Conservation (phyloP, 805 yeast species). For the Ogataea thermomethanolica region DNA sequence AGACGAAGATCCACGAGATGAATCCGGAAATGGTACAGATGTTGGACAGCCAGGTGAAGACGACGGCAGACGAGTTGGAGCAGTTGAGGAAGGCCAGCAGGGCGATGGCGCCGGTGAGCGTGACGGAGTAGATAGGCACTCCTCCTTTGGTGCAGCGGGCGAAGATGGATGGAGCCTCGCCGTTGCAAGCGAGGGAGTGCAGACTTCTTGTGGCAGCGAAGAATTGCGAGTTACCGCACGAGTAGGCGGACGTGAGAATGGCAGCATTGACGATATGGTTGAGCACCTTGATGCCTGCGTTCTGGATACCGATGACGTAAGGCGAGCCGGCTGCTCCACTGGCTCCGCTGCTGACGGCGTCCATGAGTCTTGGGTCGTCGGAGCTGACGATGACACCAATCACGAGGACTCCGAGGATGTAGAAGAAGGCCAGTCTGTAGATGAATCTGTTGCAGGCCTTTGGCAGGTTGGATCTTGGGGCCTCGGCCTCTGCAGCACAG, state of each 20-base stretch:
- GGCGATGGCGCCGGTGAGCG: conserved; percentile 44
- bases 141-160: conserved; percentile 61
- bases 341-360: conserved; percentile 45
- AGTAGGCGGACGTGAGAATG: conserved; percentile 45
- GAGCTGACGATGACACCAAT: conserved; percentile 49
- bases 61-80: conserved; percentile 51
- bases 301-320: conserved; percentile 76
- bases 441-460: conserved; percentile 33
- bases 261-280: conserved; percentile 79
- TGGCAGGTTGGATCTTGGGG: conserved; percentile 33
- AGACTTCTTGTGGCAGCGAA: conserved; percentile 72
- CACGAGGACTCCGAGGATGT: conserved; percentile 34
- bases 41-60: conserved; percentile 67
- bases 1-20: conserved; percentile 56
- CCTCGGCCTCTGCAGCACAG: conserved; percentile 33
- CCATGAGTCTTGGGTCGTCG: conserved; percentile 39
- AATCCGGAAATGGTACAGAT: conserved; percentile 67
- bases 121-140: conserved; percentile 60
- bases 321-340: conserved; percentile 79
- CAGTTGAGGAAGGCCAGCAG: conserved; percentile 67
- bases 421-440: conserved; percentile 32
- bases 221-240: conserved; percentile 77
- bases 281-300: conserved; percentile 61
- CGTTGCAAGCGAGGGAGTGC: conserved; percentile 68
- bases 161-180: conserved; percentile 70